Evolutionary conservation across 2,329 filamentous ascomycete genomes (phyloP).

Genomic region (Daldinia sp.): DNA sequence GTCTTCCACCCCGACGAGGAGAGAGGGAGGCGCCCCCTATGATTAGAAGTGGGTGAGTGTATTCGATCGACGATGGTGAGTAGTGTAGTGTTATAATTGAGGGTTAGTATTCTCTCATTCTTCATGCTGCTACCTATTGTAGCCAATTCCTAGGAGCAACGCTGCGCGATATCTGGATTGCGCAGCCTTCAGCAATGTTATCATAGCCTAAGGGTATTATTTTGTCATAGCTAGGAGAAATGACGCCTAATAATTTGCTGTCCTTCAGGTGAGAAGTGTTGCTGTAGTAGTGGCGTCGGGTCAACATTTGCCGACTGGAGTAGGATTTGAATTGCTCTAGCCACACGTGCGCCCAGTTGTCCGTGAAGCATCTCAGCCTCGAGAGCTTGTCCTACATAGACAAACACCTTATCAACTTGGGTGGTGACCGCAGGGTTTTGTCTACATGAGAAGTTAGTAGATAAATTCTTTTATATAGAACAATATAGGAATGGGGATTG

Average conservation of each 20-base stretch:
- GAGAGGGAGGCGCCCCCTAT: background rate
- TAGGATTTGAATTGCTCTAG: conserved; percentile 81
- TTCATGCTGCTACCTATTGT: conserved; percentile 18
- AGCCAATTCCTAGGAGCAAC: conserved; percentile 15
- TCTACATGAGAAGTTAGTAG: conserved; percentile 61
- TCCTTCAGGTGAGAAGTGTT: conserved; percentile 78
- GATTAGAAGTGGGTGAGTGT: background rate
- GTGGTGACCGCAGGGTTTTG: conserved; percentile 84
- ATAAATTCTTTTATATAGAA: background rate
- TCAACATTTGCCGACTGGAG: conserved; percentile 80
- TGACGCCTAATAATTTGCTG: conserved; percentile 83
- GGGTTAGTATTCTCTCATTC: conserved; percentile 19
- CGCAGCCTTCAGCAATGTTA: background rate
- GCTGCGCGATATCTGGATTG: background rate
- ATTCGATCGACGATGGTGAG: conserved; percentile 4
- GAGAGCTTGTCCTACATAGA: conserved; percentile 86
- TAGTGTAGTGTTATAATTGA: conserved; percentile 31
- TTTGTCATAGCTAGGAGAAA: conserved; percentile 70
- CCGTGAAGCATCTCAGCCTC: conserved; percentile 92
- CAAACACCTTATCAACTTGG: conserved; percentile 85
- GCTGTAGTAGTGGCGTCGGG: conserved; percentile 78
- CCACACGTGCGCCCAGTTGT: conserved; percentile 81
- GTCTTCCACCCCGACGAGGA: conserved; percentile 5
- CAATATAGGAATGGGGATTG: background rate
- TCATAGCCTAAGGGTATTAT: background rate